Evolutionary conservation across 169 alveolate genomes (phyloP).

Genomic region (Eimeria praecox): DNA sequence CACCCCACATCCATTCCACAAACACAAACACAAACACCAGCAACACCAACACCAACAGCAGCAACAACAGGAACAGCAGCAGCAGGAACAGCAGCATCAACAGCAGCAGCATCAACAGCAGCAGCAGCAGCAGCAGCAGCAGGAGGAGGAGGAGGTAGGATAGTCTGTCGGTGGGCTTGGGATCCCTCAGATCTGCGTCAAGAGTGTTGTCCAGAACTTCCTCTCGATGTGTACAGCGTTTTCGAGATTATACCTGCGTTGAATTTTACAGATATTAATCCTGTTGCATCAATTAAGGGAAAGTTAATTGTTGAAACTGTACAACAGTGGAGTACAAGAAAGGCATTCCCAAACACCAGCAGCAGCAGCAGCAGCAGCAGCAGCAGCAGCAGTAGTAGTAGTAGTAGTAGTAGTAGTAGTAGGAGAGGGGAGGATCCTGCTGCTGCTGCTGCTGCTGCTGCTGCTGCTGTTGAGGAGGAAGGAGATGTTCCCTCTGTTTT

Average conservation of each 20-base stretch:
- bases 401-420: conserved; percentile 9
- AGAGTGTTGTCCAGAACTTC: conserved; percentile 65
- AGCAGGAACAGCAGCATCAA: not conserved
- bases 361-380: conserved; percentile 32
- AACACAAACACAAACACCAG: not conserved
- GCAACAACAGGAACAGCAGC: not conserved
- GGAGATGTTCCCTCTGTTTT: not conserved
- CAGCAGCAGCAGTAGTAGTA: not conserved
- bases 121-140: conserved; percentile 25
- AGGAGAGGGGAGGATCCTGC: not conserved
- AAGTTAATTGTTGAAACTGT: conserved; percentile 34
- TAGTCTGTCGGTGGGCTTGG: conserved; percentile 82
- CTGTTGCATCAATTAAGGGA: conserved; percentile 71
- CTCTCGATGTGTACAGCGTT: conserved; percentile 48
- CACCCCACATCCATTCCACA: conserved; percentile 4
- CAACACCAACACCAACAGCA: not conserved
- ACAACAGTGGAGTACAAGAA: conserved; percentile 4
- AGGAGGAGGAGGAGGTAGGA: conserved; percentile 44
- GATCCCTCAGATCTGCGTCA: conserved; percentile 58
- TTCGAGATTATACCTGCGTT: conserved; percentile 79
- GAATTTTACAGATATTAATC: conserved; percentile 70
- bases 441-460: too few relatives aligned
- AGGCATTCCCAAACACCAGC: conserved; percentile 11
- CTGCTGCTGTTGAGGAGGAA: not conserved
- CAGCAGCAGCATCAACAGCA: conserved; percentile 27